phyloP scores from a whole-genome alignment of 2,329 filamentous ascomycete species.

The Calonectria hawksworthii region DNA sequence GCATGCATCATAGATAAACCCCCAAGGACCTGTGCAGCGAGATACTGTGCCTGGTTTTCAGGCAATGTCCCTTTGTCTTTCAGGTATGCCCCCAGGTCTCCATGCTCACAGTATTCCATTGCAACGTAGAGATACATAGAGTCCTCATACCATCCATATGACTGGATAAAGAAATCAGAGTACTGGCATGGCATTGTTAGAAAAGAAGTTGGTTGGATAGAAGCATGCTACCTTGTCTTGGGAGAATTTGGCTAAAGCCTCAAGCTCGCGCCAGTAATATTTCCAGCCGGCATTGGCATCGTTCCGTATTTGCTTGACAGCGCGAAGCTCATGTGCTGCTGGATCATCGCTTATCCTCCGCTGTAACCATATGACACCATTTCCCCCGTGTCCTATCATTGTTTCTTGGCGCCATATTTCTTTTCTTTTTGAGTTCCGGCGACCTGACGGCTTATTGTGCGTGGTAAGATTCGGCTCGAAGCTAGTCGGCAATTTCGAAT shows the following conservation, averaged over 20 bases:
- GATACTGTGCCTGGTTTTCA: constrained; percentile 18
- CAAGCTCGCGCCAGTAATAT: neutral
- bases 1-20: constrained; percentile 36
- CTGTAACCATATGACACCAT: constrained; percentile 20
- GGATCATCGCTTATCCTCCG: neutral
- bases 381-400: constrained; percentile 21
- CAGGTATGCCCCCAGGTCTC: constrained; percentile 27
- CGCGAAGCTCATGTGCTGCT: neutral
- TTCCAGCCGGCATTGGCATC: neutral
- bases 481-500: constrained; percentile 23
- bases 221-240: constrained; percentile 1
- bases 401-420: neutral
- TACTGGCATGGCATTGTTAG: constrained; percentile 14
- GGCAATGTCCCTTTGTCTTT: neutral
- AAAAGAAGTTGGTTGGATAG: too few species aligned
- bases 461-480: neutral
- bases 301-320: constrained; percentile 8
- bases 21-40: constrained; percentile 29
- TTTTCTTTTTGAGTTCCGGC: neutral
- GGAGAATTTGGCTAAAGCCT: constrained; percentile 29
- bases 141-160: constrained; percentile 31
- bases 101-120: constrained; percentile 33
- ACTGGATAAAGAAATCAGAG: constrained; percentile 32
- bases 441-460: constrained; percentile 18
- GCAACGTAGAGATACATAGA: constrained; percentile 22